Evolutionary conservation across 2,329 filamentous ascomycete species (phyloP).

Genomic region (Fusarium pseudoanthophilum): DNA sequence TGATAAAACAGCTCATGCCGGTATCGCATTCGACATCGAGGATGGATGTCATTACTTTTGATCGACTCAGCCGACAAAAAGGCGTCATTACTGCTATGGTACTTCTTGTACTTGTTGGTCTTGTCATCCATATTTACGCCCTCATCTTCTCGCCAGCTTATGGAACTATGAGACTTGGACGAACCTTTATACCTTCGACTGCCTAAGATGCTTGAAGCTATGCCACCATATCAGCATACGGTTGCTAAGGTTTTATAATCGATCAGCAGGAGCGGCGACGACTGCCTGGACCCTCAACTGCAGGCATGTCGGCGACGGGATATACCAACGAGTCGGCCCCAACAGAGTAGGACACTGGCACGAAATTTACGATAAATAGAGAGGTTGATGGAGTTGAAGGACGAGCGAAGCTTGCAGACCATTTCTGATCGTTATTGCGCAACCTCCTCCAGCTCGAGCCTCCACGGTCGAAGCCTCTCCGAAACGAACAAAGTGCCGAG

Average conservation of each 20-base stretch:
- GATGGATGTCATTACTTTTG: not conserved
- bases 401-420: not conserved
- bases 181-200: not conserved
- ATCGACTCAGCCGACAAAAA: not conserved
- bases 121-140: not conserved
- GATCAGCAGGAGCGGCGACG: too few species aligned
- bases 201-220: not conserved
- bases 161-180: not conserved
- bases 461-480: not conserved
- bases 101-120: not conserved
- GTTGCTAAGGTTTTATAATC: rapidly evolving
- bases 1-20: not conserved
- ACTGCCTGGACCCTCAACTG: too few species aligned
- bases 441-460: not conserved
- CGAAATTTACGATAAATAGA: not conserved
- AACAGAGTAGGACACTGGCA: rapidly evolving
- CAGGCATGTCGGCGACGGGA: too few species aligned
- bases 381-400: not conserved
- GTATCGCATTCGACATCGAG: rapidly evolving
- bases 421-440: too few species aligned
- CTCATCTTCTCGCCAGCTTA: not conserved
- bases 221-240: rapidly evolving
- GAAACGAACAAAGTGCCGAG: rapidly evolving
- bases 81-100: not conserved
- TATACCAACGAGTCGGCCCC: too few species aligned